Conservation (phyloP, 306 rosid species). For the Trifolium repens region DNA sequence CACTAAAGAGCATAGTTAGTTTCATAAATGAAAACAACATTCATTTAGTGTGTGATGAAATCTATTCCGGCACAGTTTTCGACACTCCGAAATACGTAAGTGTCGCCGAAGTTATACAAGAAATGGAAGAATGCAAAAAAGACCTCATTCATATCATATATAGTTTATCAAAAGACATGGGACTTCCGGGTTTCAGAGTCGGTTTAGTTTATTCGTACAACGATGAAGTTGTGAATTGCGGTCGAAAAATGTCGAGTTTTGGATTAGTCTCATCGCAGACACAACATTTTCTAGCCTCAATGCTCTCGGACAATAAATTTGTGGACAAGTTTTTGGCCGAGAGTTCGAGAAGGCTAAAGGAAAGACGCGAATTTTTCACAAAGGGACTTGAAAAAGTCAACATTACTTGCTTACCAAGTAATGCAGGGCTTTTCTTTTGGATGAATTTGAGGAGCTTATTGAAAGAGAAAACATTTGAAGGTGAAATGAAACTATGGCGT, state of each 20-base stretch:
- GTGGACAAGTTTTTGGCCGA: slow-evolving; percentile 51
- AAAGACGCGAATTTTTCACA: slow-evolving; percentile 50
- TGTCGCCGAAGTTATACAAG: slow-evolving; percentile 63
- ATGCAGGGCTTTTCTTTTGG: slow-evolving; percentile 84
- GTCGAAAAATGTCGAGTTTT: slow-evolving; percentile 85
- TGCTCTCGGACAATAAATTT: slow-evolving; percentile 70
- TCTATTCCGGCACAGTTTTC: slow-evolving; percentile 78
- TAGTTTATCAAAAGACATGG: slow-evolving; percentile 90
- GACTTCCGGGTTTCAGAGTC: slow-evolving; percentile 83
- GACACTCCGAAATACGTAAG: slow-evolving; percentile 53
- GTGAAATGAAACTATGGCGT: slow-evolving; percentile 76
- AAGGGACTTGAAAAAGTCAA: slow-evolving; percentile 63
- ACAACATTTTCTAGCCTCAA: slow-evolving; percentile 62
- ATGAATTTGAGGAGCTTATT: slow-evolving; percentile 70
- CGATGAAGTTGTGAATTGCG: slow-evolving; percentile 58
- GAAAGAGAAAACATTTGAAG: slow-evolving; percentile 60
- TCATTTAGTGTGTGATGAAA: slow-evolving; percentile 87
- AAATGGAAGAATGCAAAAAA: slow-evolving; percentile 49
- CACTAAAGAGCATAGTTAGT: slow-evolving; percentile 62
- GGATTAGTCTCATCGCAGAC: slow-evolving; percentile 84
- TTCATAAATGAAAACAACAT: slow-evolving; percentile 72
- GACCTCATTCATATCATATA: slow-evolving; percentile 78
- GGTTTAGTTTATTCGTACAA: slow-evolving; percentile 88
- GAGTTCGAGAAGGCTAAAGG: slow-evolving; percentile 58
- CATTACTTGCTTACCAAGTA: slow-evolving; percentile 68